These are phyloP conservation scores for Leishmania tropica DNA, from an alignment of 208 protist species.

Conservation along the genomic window DNA sequence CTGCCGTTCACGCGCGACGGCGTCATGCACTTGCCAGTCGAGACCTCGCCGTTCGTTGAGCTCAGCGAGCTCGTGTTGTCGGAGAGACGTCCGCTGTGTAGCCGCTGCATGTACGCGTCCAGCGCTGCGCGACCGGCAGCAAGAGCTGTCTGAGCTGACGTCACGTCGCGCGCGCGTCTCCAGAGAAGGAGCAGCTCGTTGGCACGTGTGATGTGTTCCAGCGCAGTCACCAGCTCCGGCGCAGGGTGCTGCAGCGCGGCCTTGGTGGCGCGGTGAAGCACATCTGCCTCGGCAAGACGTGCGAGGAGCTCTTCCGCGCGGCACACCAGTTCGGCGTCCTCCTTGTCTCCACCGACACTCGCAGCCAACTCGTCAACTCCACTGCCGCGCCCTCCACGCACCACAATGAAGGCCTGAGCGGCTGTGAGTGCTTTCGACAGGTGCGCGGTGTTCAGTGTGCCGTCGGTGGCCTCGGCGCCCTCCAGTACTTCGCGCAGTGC, in stretches of 20 bases:
- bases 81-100: background rate
- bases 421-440: constrained; percentile 28
- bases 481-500: constrained; percentile 40
- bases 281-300: constrained; percentile 53
- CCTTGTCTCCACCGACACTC: background rate
- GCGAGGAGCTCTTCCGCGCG: constrained; percentile 55
- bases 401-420: constrained; percentile 7
- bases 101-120: constrained; percentile 3
- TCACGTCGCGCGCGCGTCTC: constrained; percentile 37
- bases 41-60: background rate
- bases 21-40: background rate
- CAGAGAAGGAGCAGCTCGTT: constrained; percentile 68
- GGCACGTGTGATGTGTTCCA: constrained; percentile 61
- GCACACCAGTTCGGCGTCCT: constrained; percentile 35
- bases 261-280: constrained; percentile 15
- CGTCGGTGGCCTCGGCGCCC: background rate
- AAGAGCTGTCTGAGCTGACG: constrained; percentile 25
- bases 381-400: background rate
- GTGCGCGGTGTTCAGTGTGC: constrained; percentile 10
- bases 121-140: constrained; percentile 26
- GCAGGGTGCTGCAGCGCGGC: constrained; percentile 31
- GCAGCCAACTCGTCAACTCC: background rate
- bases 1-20: background rate
- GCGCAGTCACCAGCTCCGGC: constrained; percentile 43
- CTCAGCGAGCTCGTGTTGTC: background rate